Base-by-base conservation (phyloP, 768 basidiomycete genomes). In the Termitomyces sp. region DNA sequence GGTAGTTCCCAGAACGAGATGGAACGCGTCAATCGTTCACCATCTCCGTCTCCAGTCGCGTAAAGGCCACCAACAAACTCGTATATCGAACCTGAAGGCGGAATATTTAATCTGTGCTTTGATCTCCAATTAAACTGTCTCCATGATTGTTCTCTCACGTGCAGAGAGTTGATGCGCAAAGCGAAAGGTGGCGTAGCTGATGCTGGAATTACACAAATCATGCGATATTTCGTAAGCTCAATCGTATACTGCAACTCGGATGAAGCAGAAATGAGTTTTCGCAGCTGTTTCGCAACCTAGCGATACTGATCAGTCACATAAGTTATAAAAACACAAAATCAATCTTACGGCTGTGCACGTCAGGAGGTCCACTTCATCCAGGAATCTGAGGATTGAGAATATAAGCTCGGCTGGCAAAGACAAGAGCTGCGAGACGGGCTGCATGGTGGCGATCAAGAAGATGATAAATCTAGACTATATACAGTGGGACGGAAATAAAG, bases 1-100 rank as follows among this genome's bases (percentile, higher is more conserved):
- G 81, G 81, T 12, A 84, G 76, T 64, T 82, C 76, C 34, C 79
- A 69, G 61, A 85, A 83, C 1, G 78, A 77, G 41, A 84, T 80
- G 27, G 74, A 78, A 3, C 74, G 71, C 4, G 75, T 77, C 45
- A 73, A 68, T 20, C 74, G 69, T 54, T 68, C 70, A 27, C 74
- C 76, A 54, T 78, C 76, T 54, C 79, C 81, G 60, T 74, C 73
- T 13, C 78, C 78, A 63, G 78, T 79, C 1, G 75, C 81, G 65
- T 83, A 84, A 27, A 81, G 63, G 1, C 80, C 81, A 9, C 78
- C 79, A 4, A 75, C 72, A 63, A 82, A 81, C 58, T 82, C 80
- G 63, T 81, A 82, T 1, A 82, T 74, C 0, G 77, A 76, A 5
- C 79, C 81, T 0, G 78, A 75, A 9, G 75, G 75, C 0, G 79